Conservation (phyloP, 306 rosid genomes). For the Quercus cerris region DNA sequence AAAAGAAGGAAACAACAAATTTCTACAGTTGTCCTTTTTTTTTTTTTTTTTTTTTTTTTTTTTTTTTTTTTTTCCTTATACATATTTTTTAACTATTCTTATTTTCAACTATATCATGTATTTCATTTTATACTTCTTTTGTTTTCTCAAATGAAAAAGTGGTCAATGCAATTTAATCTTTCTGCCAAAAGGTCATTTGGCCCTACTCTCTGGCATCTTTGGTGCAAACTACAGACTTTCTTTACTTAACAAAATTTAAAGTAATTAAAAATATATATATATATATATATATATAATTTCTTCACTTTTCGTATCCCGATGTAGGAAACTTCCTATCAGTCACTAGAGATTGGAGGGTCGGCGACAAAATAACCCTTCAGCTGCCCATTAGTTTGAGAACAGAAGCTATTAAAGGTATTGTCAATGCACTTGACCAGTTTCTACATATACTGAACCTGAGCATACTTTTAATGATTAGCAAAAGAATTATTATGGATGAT, state of each 20-base stretch:
- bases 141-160: not conserved
- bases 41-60: not conserved
- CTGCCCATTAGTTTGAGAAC: conserved; percentile 65
- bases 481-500: not conserved
- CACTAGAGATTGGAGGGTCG: conserved; percentile 50
- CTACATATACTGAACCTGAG: not conserved
- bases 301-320: not conserved
- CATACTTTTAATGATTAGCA: not conserved
- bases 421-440: not conserved
- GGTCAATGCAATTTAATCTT: not conserved
- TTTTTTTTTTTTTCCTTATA: not conserved
- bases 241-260: not conserved
- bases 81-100: not conserved
- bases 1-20: not conserved
- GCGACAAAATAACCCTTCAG: conserved; percentile 61
- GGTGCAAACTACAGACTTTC: not conserved
- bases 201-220: not conserved
- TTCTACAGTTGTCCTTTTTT: not conserved
- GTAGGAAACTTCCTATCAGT: conserved; percentile 61
- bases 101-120: not conserved
- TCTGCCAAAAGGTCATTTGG: not conserved
- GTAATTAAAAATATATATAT: no score
- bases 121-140: not conserved
- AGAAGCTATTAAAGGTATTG: conserved; percentile 67
- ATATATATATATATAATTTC: not conserved